Evolutionary conservation across 345 rosid species (phyloP), one percentile per base, ranked within the genome.

Genomic region (Salix koriyanagi): DNA sequence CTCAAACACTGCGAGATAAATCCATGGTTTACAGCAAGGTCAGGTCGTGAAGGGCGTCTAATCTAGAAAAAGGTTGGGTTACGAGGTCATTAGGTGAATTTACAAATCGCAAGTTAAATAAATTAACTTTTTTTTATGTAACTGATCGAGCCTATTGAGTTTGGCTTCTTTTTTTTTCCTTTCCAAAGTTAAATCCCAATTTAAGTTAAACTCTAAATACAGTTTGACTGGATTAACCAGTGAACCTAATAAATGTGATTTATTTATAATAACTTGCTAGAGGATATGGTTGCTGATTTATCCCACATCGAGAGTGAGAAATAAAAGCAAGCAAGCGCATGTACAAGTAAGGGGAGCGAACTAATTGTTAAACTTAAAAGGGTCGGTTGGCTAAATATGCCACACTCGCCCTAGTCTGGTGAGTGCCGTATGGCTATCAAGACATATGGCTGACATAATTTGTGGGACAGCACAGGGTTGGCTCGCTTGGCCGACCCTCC

Each of bases 321-420:
- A 9, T 1, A 34, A 21, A 12, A 6, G 15, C 21, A 26, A 14
- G 42, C n/a, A 61, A 21, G 10, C 5, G 1, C 21, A 8, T 28
- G n/a, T 5, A 6, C 4, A 69, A 26, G 32, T 6, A 76, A 18
- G 4, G 26, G 23, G 28, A 3, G 0, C 9, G 23, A 0, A 7
- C 0, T 0, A 0, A 4, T 32, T 32, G 5, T 32, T 0, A 32
- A 9, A 0, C 0, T 85, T 80, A 85, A 90, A 93, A 91, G 94
- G 98, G 98, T 90, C 84, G 93, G 98, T 86, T 93, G 93, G 97
- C 92, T 90, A 91, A 90, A 69, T 90, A 68, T 93, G 94, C 94
- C 89, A 85, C 87, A 54, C 90, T 77, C 87, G 41, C 78, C 87
- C 80, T 68, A 0, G 70, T 2, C 0, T 9, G 91, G 88, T 74